These are phyloP conservation scores for Rhizopogon sp. DNA, from an alignment of 768 basidiomycete genomes.

Conservation along the genomic window DNA sequence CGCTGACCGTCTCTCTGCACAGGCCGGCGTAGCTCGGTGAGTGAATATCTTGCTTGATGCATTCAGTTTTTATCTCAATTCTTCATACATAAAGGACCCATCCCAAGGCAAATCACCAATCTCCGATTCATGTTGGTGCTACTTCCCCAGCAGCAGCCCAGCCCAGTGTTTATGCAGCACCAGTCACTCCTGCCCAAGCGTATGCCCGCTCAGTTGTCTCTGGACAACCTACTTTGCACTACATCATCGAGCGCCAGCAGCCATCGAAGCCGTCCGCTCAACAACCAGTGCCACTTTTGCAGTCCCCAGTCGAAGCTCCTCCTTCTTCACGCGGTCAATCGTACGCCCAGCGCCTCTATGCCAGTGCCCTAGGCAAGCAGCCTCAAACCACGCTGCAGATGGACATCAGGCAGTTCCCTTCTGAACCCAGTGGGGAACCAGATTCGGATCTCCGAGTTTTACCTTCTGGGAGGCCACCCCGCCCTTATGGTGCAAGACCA, in stretches of 20 bases:
- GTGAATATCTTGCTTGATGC: background rate
- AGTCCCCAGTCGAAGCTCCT: slow-evolving; percentile 1
- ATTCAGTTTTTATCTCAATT: background rate
- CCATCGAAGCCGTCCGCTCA: background rate
- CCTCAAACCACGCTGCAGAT: background rate
- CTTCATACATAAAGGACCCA: background rate
- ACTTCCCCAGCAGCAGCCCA: background rate
- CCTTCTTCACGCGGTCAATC: slow-evolving; percentile 17
- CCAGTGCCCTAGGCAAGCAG: slow-evolving; percentile 28
- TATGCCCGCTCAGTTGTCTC: slow-evolving; percentile 11
- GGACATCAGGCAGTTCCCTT: background rate
- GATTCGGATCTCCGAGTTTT: too few relatives aligned
- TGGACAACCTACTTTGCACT: slow-evolving; percentile 8
- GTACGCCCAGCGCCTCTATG: slow-evolving; percentile 40
- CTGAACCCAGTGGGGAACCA: background rate
- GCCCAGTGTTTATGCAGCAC: background rate
- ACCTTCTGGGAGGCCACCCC: background rate
- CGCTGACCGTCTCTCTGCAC: background rate
- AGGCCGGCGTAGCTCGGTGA: background rate
- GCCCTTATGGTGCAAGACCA: background rate
- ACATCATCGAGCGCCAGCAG: slow-evolving; percentile 16
- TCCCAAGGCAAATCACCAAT: background rate
- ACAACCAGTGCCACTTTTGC: background rate
- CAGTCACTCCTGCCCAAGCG: slow-evolving; percentile 17
- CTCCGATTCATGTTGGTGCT: background rate